These are phyloP conservation scores for Aspergillus ustus DNA, from an alignment of 2,329 filamentous ascomycete genomes.

Conservation along the genomic window DNA sequence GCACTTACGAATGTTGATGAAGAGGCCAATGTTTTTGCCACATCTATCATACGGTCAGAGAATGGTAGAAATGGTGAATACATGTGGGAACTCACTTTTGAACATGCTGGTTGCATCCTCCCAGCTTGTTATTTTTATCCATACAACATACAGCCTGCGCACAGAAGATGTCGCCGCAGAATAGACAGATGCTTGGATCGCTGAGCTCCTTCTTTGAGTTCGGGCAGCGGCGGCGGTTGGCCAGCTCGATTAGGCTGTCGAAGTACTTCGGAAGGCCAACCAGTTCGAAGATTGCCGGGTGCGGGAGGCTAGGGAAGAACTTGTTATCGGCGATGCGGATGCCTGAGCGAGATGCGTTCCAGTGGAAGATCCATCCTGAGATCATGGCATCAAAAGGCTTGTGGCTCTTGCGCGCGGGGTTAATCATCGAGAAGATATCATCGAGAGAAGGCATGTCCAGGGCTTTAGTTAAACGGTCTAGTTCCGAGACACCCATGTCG, in stretches of 20 bases:
- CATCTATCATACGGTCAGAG: conserved; percentile 62
- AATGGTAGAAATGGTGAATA: not conserved
- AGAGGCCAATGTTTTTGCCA: conserved; percentile 86
- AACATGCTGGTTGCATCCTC: conserved; percentile 91
- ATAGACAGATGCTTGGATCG: conserved; percentile 89
- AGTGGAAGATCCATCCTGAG: conserved; percentile 71
- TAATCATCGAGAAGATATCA: conserved; percentile 70
- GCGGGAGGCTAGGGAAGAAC: conserved; percentile 62
- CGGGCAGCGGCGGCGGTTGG: conserved; percentile 80
- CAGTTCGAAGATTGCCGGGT: conserved; percentile 92
- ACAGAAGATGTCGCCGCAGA: conserved; percentile 97
- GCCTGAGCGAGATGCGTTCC: conserved; percentile 39
- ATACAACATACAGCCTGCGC: conserved; percentile 92
- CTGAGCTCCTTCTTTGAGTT: conserved; percentile 89
- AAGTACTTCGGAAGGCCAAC: conserved; percentile 91
- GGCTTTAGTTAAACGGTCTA: conserved; percentile 77
- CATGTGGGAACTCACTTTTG: conserved; percentile 64
- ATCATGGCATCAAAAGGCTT: conserved; percentile 56
- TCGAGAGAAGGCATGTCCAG: conserved; percentile 79
- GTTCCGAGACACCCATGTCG: conserved; percentile 71
- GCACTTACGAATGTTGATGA: conserved; percentile 96
- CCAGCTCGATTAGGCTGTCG: conserved; percentile 89
- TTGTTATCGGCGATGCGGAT: conserved; percentile 38
- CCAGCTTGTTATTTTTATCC: conserved; percentile 67
- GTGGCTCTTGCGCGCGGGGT: conserved; percentile 43